A percentile compares a stretch with the other conserved stretches of the same genome.
phyloP scores from a whole-genome alignment of 2,329 filamentous ascomycete genomes.

The Pestalotiopsis sp. region DNA sequence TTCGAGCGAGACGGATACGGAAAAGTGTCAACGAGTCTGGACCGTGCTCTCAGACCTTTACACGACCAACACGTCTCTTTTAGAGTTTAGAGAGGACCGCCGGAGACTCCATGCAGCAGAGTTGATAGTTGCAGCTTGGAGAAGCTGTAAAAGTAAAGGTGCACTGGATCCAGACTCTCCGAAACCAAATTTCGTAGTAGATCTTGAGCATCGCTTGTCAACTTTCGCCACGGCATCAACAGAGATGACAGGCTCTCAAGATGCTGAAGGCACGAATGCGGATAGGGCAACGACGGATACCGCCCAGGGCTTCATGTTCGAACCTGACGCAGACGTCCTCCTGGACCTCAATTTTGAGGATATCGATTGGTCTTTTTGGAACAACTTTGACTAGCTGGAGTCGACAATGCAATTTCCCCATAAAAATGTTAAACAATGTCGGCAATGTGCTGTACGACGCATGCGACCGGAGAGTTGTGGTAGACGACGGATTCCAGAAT shows the following conservation, averaged over 20 bases:
- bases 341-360: neutral
- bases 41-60: neutral
- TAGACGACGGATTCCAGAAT: neutral
- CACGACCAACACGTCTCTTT: neutral
- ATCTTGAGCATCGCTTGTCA: neutral
- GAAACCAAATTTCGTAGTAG: neutral
- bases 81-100: neutral
- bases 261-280: neutral
- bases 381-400: neutral
- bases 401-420: neutral
- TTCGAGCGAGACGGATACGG: neutral
- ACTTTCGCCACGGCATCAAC: neutral
- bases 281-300: neutral
- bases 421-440: no score
- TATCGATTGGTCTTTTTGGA: slow-evolving; percentile 6
- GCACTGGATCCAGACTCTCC: neutral
- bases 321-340: neutral
- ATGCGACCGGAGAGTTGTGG: no score
- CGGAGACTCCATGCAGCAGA: slow-evolving; percentile 1
- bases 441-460: no score
- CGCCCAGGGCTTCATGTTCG: neutral
- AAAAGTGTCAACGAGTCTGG: neutral
- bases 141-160: neutral
- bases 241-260: neutral
- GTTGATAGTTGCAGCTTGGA: slow-evolving; percentile 5